Conservation (phyloP, 2,329 filamentous ascomycete genomes). For the Aspergillus chevalieri region DNA sequence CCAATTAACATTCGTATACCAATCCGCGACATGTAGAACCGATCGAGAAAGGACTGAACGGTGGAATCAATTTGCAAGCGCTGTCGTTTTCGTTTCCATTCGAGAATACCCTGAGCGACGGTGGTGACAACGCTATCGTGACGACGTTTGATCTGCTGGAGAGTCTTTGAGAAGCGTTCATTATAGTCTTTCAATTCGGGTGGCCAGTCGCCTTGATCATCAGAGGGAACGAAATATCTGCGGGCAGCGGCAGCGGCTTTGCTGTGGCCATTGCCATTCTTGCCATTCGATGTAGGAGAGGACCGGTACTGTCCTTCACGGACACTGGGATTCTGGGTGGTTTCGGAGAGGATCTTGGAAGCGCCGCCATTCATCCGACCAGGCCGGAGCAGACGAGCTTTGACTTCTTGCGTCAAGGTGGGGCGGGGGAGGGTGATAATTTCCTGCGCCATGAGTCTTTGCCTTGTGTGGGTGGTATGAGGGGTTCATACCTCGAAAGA, state of each 20-base stretch:
- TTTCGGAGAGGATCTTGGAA: slow-evolving; percentile 67
- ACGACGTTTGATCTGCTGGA: slow-evolving; percentile 90
- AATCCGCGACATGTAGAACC: slow-evolving; percentile 99
- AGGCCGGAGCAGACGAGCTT: slow-evolving; percentile 63
- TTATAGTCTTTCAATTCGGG: slow-evolving; percentile 94
- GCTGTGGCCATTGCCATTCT: slow-evolving; percentile 45
- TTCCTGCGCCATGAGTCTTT: slow-evolving; percentile 51
- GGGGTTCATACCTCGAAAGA: slow-evolving; percentile 78
- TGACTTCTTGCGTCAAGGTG: slow-evolving; percentile 66
- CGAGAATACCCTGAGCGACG: slow-evolving; percentile 93
- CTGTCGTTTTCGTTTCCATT: slow-evolving; percentile 95
- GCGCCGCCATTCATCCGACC: slow-evolving; percentile 49
- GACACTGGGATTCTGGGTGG: slow-evolving; percentile 85
- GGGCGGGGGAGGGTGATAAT: slow-evolving; percentile 82
- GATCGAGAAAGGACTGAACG: slow-evolving; percentile 94
- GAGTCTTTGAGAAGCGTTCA: slow-evolving; percentile 75
- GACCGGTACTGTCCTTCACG: slow-evolving; percentile 71
- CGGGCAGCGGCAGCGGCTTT: slow-evolving; percentile 48
- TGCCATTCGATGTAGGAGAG: slow-evolving; percentile 27
- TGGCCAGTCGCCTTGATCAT: slow-evolving; percentile 84
- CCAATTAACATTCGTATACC: slow-evolving; percentile 99
- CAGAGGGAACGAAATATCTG: slow-evolving; percentile 86
- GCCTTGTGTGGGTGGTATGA: slow-evolving; percentile 4
- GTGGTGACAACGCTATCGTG: slow-evolving; percentile 98
- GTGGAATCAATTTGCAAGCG: slow-evolving; percentile 97